Conservation (phyloP, 768 basidiomycete genomes). For the Sporobolomyces pararoseus region DNA sequence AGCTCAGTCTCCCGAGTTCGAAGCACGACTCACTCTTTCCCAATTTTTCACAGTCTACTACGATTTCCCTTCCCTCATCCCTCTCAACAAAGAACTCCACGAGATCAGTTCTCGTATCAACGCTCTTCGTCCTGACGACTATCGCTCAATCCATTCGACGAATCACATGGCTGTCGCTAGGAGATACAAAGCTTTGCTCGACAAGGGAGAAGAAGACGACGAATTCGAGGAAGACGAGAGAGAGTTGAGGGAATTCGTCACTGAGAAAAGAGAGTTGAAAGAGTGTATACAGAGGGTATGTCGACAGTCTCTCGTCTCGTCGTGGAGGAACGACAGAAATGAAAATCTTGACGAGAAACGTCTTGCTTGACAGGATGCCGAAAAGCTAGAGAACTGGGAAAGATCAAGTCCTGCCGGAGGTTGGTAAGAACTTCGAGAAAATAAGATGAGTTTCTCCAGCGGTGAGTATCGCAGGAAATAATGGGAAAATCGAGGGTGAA, state of each 20-base stretch:
- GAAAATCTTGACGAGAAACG: too few relatives aligned
- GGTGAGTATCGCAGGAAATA: too few relatives aligned
- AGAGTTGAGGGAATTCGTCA: neutral
- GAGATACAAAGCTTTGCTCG: neutral
- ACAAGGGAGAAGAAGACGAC: neutral
- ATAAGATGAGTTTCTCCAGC: too few relatives aligned
- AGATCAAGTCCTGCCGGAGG: too few relatives aligned
- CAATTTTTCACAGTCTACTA: too few relatives aligned
- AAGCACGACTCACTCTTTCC: too few relatives aligned
- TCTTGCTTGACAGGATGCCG: neutral
- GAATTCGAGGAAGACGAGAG: conserved; percentile 9
- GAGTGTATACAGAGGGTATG: neutral
- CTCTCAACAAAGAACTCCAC: neutral
- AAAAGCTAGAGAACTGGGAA: neutral
- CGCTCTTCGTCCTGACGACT: neutral
- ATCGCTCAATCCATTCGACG: neutral
- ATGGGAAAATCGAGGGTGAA: too few relatives aligned
- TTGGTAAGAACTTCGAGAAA: too few relatives aligned
- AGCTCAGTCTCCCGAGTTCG: neutral
- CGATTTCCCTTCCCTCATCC: neutral
- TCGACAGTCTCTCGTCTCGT: neutral
- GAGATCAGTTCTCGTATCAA: neutral
- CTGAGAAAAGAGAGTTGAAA: neutral
- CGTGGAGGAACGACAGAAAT: too few relatives aligned
- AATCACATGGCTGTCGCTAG: neutral